Evolutionary conservation across 441 rosid genomes (phyloP).

Genomic region (Syzygium syzygioides): DNA sequence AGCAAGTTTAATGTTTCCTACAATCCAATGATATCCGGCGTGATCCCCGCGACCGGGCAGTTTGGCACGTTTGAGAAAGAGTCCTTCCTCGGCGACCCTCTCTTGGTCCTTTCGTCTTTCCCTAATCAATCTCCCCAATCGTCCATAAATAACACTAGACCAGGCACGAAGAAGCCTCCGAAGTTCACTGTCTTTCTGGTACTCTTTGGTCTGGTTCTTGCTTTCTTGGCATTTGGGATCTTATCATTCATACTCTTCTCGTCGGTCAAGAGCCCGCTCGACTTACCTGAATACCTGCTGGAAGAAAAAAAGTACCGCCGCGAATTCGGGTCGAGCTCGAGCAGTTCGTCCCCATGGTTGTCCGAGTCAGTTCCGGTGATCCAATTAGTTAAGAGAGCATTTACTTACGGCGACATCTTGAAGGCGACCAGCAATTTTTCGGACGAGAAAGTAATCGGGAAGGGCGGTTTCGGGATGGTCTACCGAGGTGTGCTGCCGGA

Average conservation of each 20-base stretch:
- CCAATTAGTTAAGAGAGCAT: constrained; percentile 65
- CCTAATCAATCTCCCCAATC: constrained; percentile 9
- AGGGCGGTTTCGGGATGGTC: constrained; percentile 85
- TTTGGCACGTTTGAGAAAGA: constrained; percentile 62
- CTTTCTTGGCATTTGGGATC: constrained; percentile 36
- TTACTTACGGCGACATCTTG: constrained; percentile 72
- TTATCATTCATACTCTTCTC: constrained; percentile 30
- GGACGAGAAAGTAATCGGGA: constrained; percentile 65
- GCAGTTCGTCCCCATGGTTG: constrained; percentile 62
- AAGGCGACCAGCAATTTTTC: constrained; percentile 78
- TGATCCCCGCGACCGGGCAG: constrained; percentile 71
- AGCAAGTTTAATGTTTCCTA: constrained; percentile 80
- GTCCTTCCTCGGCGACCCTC: constrained; percentile 72
- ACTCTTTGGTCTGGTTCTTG: constrained; percentile 26
- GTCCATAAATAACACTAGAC: background rate
- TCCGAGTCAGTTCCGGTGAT: constrained; percentile 70
- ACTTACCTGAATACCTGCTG: constrained; percentile 35
- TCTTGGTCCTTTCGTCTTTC: constrained; percentile 42
- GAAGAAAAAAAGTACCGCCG: constrained; percentile 41
- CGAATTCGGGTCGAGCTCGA: constrained; percentile 46
- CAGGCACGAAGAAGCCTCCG: background rate
- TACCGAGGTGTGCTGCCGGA: constrained; percentile 70
- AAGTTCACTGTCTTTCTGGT: constrained; percentile 18
- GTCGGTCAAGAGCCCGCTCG: constrained; percentile 27
- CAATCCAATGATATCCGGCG: constrained; percentile 64